Percentiles rank a stretch among this genome's conserved stretches.
These are phyloP conservation scores for Gossypium mustelinum DNA, from an alignment of 345 rosid species.

Conservation along the genomic window DNA sequence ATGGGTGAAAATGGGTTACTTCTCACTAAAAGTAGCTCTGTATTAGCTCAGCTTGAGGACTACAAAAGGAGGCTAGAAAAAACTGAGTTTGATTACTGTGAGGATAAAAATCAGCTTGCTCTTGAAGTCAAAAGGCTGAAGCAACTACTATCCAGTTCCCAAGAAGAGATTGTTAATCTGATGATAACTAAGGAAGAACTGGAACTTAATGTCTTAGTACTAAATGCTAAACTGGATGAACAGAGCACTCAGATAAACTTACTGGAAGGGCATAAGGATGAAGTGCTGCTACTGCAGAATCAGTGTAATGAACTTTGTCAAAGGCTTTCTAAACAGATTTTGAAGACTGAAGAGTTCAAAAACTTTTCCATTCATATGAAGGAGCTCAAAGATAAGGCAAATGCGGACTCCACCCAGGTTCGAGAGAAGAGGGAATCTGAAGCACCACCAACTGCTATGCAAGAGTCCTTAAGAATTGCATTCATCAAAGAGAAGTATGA, in stretches of 20 bases:
- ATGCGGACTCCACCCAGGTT: conserved; percentile 55
- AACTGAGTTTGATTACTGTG: conserved; percentile 29
- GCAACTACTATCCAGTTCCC: conserved; percentile 36
- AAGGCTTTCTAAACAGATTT: conserved; percentile 72
- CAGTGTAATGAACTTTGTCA: conserved; percentile 55
- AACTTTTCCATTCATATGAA: conserved; percentile 70
- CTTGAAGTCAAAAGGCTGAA: conserved; percentile 50
- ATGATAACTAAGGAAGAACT: conserved; percentile 52
- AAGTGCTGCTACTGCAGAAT: conserved; percentile 39
- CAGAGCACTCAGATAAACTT: conserved; percentile 33
- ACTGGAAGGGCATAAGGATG: conserved; percentile 32
- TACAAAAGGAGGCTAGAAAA: conserved; percentile 30
- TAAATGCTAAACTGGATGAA: conserved; percentile 57
- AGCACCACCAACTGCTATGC: conserved; percentile 55
- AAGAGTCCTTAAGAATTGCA: conserved; percentile 92
- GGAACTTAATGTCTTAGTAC: conserved; percentile 45
- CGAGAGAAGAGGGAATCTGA: conserved; percentile 50
- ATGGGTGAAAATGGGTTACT: conserved; percentile 39
- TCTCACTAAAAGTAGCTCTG: conserved; percentile 29
- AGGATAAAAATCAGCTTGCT: conserved; percentile 35
- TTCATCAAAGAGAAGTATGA: conserved; percentile 95
- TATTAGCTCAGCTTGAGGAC: conserved; percentile 41
- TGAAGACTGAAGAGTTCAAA: conserved; percentile 83
- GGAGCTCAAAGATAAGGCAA: conserved; percentile 86
- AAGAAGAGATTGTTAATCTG: conserved; percentile 56